Conservation (phyloP, 2,329 filamentous ascomycete genomes). For the Pseudogymnoascus sp. region DNA sequence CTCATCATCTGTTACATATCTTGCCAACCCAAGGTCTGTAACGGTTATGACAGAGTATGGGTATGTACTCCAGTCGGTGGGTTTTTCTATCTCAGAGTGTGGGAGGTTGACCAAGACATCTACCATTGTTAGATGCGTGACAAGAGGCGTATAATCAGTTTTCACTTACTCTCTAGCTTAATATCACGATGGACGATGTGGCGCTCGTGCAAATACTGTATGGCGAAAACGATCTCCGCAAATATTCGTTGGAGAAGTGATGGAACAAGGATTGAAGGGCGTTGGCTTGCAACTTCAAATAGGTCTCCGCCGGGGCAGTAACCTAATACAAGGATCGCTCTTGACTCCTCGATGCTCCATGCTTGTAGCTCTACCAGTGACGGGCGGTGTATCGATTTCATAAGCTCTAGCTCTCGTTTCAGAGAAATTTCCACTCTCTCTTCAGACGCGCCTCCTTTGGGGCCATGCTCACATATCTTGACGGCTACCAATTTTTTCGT, state of each 20-base stretch:
- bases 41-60: constrained; percentile 79
- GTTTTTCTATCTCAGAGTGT: constrained; percentile 55
- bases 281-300: constrained; percentile 79
- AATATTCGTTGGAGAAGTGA: constrained; percentile 76
- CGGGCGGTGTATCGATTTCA: constrained; percentile 80
- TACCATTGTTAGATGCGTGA: constrained; percentile 30
- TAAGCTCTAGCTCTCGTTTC: constrained; percentile 90
- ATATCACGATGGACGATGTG: constrained; percentile 94
- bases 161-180: constrained; percentile 82
- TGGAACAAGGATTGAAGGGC: constrained; percentile 60
- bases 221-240: constrained; percentile 76
- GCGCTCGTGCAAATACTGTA: constrained; percentile 75
- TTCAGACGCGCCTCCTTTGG: constrained; percentile 85
- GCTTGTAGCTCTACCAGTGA: constrained; percentile 87
- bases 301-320: constrained; percentile 93
- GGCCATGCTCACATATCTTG: constrained; percentile 92
- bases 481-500: constrained; percentile 84
- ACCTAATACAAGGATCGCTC: constrained; percentile 77
- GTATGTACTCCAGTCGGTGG: constrained; percentile 64
- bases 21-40: constrained; percentile 83
- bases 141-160: background rate
- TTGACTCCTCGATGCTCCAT: constrained; percentile 75
- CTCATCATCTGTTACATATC: constrained; percentile 76
- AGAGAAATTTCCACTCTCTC: constrained; percentile 88
- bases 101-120: constrained; percentile 88